phyloP scores from a whole-genome alignment of 176 grass and related monocot species.

The Oryza brachyantha region DNA sequence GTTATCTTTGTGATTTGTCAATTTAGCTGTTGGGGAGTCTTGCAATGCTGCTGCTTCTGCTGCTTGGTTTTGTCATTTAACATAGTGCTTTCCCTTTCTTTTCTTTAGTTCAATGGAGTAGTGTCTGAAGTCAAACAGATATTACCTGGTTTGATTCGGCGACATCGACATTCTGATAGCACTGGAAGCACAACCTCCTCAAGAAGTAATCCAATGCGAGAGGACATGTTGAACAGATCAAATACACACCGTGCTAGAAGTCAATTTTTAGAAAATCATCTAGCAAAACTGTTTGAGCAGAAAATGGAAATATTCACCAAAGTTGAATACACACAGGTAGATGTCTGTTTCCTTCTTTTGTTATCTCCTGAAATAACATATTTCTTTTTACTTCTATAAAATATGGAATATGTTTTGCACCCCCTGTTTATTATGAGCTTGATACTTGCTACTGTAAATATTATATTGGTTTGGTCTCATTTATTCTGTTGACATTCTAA shows the following conservation, averaged over 20 bases:
- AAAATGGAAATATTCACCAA: slow-evolving; percentile 99
- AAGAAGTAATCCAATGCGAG: slow-evolving; percentile 83
- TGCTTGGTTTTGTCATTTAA: not conserved
- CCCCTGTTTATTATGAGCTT: slow-evolving; percentile 17
- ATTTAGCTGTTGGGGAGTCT: slow-evolving; percentile 9
- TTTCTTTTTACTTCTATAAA: slow-evolving; percentile 18
- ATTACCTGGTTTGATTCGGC: slow-evolving; percentile 76
- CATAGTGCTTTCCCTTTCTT: slow-evolving; percentile 1
- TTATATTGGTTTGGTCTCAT: slow-evolving; percentile 17
- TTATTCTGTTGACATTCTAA: not conserved
- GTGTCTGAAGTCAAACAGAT: slow-evolving; percentile 82
- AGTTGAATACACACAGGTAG: slow-evolving; percentile 96
- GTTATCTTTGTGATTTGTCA: not conserved
- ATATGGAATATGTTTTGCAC: slow-evolving; percentile 12
- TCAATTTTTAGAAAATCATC: slow-evolving; percentile 98
- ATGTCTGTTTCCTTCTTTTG: slow-evolving; percentile 14
- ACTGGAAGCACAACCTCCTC: slow-evolving; percentile 86
- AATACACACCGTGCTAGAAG: slow-evolving; percentile 80
- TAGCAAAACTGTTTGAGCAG: slow-evolving; percentile 96
- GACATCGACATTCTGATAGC: slow-evolving; percentile 91
- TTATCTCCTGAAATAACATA: slow-evolving; percentile 3
- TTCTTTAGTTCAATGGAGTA: slow-evolving; percentile 78
- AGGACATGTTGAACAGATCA: slow-evolving; percentile 72
- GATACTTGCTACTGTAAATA: slow-evolving; percentile 8
- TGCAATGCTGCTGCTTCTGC: slow-evolving; percentile 1